Conservation (phyloP, 495 filamentous ascomycete genomes). For the Penicillium manginii region DNA sequence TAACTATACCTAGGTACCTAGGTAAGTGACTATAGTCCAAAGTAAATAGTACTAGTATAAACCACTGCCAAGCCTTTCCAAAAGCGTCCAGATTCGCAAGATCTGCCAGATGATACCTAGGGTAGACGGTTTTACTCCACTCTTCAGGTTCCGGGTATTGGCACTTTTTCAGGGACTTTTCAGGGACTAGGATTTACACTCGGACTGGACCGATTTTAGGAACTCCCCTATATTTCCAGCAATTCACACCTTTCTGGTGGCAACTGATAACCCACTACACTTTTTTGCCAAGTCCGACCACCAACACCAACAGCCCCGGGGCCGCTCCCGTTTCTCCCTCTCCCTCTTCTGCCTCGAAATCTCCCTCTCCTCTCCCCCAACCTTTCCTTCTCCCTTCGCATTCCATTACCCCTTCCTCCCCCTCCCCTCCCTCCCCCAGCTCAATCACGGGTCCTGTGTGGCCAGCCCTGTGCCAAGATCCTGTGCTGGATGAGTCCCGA, state of each 20-base stretch:
- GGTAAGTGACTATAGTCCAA: too few species aligned
- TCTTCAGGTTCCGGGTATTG: neutral
- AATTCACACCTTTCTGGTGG: neutral
- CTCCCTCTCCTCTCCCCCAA: neutral
- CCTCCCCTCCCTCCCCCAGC: conserved; percentile 14
- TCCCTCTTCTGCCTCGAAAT: neutral
- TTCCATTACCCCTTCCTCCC: conserved; percentile 18
- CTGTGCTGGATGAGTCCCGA: conserved; percentile 45
- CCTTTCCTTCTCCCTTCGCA: conserved; percentile 11
- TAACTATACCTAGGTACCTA: too few species aligned
- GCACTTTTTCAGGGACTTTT: neutral
- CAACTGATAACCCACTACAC: neutral
- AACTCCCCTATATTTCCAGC: too few species aligned
- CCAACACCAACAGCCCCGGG: neutral
- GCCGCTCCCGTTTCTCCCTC: neutral
- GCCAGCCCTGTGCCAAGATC: conserved; percentile 33
- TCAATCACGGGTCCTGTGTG: conserved; percentile 23
- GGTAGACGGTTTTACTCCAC: conserved; percentile 1
- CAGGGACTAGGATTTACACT: neutral
- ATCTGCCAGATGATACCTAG: conserved; percentile 7
- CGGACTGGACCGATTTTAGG: too few species aligned
- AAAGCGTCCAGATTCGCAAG: neutral
- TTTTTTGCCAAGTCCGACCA: conserved; percentile 4
- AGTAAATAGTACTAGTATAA: neutral
- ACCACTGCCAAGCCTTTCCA: neutral